Base-by-base conservation (phyloP, 306 rosid genomes). In the Crataegus laevigata region DNA sequence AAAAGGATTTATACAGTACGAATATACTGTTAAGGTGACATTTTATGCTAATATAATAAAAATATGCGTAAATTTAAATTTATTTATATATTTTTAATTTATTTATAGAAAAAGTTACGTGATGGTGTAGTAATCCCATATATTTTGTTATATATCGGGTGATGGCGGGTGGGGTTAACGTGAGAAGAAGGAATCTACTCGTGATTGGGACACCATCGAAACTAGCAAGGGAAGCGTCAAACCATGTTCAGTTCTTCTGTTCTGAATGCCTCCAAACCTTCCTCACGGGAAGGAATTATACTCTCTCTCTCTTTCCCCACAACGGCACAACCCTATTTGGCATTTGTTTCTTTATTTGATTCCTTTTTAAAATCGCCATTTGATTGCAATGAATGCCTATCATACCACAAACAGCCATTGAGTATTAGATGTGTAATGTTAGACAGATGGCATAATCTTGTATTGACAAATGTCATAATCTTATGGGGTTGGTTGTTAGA, bases 211-310 rank as follows among this genome's bases (percentile, higher is more conserved):
- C 78, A 69, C 77, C 75, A 63, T 77, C 73, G 78, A 72, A 65
- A 51, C 51, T 22, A 61, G 66, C 76, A 74, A 61, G 72, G 85
- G 78, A 76, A 80, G 71, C 80, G 85, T 79, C 82, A 82, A 82
- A 88, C 69, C 30, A 75, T 54, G 43, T 58, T 77, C 82, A 73
- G 82, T 67, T 80, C 72, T 62, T 59, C 78, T 75, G 79, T 80
- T 88, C 75, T 73, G 83, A 75, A 86, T 88, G 83, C 82, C 78
- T 86, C 87, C 90, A 89, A 89, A 73, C 17, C 75, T 74, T 82
- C 64, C 32, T 61, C 66, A 61, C 66, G 66, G 66, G 36, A 50
- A 50, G 54, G 3, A 17, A 50, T 50, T 50, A 50, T 47, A 47
- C 54, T 17, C 66, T 61, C 66, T 61, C 66, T 14, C 66, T n/a